Percentiles rank a stretch among this genome's conserved stretches.
phyloP scores from a whole-genome alignment of 805 yeast species.

The Priceomyces carsonii region DNA sequence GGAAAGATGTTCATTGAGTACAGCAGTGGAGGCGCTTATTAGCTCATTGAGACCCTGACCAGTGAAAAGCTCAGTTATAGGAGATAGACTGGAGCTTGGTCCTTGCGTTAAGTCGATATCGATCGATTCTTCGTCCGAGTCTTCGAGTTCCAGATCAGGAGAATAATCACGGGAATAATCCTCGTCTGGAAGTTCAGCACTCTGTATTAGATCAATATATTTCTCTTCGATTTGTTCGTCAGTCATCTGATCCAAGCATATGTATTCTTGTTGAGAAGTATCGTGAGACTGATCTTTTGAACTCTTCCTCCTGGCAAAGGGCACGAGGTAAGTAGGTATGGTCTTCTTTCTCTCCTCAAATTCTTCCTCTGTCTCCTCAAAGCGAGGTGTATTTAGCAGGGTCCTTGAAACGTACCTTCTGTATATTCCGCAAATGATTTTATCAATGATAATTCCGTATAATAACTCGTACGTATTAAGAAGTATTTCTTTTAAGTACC shows the following conservation, averaged over 20 bases:
- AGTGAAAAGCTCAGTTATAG: slow-evolving; percentile 24
- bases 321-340: slow-evolving; percentile 30
- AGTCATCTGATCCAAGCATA: slow-evolving; percentile 15
- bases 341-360: slow-evolving; percentile 16
- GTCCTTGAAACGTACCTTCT: slow-evolving; percentile 7
- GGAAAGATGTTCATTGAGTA: slow-evolving; percentile 29
- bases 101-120: slow-evolving; percentile 2
- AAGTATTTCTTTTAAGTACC: slow-evolving; percentile 15
- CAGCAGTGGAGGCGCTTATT: slow-evolving; percentile 16
- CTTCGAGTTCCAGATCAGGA: slow-evolving; percentile 23
- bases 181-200: slow-evolving; percentile 33
- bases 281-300: too few relatives aligned
- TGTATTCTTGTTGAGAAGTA: too few relatives aligned
- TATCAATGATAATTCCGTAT: slow-evolving; percentile 16
- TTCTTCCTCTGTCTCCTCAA: slow-evolving; percentile 16
- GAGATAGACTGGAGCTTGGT: not conserved
- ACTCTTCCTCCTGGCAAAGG: slow-evolving; percentile 25
- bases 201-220: slow-evolving; percentile 25
- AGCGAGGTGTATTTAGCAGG: slow-evolving; percentile 1
- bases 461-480: slow-evolving; percentile 21
- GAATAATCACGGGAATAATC: slow-evolving; percentile 37
- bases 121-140: slow-evolving; percentile 13
- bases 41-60: slow-evolving; percentile 27
- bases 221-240: slow-evolving; percentile 20
- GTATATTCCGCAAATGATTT: slow-evolving; percentile 10